Evolutionary conservation across 768 basidiomycete genomes (phyloP), one percentile per base, ranked within the genome.

Genomic region (Mycena capillaripes): DNA sequence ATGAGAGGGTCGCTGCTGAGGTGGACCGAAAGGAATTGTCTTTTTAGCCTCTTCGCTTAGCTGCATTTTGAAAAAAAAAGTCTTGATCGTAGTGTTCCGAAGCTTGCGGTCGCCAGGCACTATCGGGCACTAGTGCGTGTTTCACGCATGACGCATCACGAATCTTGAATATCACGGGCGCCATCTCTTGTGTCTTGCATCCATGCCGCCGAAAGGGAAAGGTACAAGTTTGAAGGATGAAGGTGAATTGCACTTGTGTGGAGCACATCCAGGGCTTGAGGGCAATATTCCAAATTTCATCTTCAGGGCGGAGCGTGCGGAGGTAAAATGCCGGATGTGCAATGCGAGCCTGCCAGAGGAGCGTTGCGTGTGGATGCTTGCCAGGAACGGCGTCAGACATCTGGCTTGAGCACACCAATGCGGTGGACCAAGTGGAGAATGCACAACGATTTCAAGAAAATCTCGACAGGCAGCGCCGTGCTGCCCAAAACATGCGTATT

Each of bases 301-400:
- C 12, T 63, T 25, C 25, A 27, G 46, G 19, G 66, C 46, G 5
- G 66, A 68, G 14, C 30, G 23, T 6, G 25, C 44, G 14, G 42
- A 68, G 29, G 32, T 59, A 12, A 42, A 68, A 40, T 68, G 66
- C 34, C 30, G 32, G 17, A 19, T 38, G 21, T 59, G 66, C 27
- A 38, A 46, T 27, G 25, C 57, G 5, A 34, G 48, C 23, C 25
- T 50, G 48, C 48, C 48, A 27, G 48, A 50, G 48, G 48, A 50
- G 48, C 48, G 48, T 25, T 27, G 36, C 19, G 32, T 29, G 16
- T 63, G 62, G 62, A 29, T 61, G 10, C 57, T 50, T 7, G 55
- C 32, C 25, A 12, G 11, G 25, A 57, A 38, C 21, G 56, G 42
- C 12, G 56, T 14, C 21, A 30, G 42, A 50, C 66, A 58, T 58